A percentile compares a stretch with the other conserved stretches of the same genome.
Evolutionary conservation across 1,284 basidiomycete species (phyloP).

Genomic region (Ustilago shanxiensis): DNA sequence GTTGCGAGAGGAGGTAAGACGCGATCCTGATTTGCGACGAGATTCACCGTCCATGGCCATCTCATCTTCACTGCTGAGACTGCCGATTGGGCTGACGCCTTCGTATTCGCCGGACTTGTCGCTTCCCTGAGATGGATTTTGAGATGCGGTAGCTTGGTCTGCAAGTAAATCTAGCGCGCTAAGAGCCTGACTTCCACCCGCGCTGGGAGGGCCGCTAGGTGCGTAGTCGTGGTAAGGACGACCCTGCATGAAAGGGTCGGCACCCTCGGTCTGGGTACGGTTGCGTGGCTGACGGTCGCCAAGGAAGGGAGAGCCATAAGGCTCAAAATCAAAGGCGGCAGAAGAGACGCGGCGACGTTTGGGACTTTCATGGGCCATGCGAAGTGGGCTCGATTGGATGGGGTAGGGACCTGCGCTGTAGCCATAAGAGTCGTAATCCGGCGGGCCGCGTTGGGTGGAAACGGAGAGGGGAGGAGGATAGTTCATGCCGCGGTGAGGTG

Average conservation of each 20-base stretch:
- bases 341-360: constrained; percentile 64
- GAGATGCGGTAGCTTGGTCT: constrained; percentile 67
- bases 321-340: constrained; percentile 53
- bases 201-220: constrained; percentile 31
- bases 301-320: constrained; percentile 51
- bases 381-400: constrained; percentile 44
- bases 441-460: constrained; percentile 21
- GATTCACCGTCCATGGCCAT: constrained; percentile 33
- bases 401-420: constrained; percentile 33
- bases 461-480: constrained; percentile 40
- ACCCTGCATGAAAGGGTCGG: constrained; percentile 37
- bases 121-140: constrained; percentile 62
- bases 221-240: constrained; percentile 41
- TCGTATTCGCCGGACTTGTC: constrained; percentile 55
- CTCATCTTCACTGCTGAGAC: constrained; percentile 53
- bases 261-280: constrained; percentile 57
- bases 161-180: constrained; percentile 68
- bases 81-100: constrained; percentile 51
- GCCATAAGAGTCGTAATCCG: constrained; percentile 38
- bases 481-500: constrained; percentile 28
- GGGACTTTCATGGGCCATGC: constrained; percentile 62
- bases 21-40: constrained; percentile 33
- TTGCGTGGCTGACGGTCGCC: constrained; percentile 41
- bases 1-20: constrained; percentile 21
- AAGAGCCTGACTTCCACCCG: constrained; percentile 42